Percentiles rank a stretch among this genome's conserved stretches.
Conservation (phyloP, 2,329 filamentous ascomycete species). For the Fusarium sp. region DNA sequence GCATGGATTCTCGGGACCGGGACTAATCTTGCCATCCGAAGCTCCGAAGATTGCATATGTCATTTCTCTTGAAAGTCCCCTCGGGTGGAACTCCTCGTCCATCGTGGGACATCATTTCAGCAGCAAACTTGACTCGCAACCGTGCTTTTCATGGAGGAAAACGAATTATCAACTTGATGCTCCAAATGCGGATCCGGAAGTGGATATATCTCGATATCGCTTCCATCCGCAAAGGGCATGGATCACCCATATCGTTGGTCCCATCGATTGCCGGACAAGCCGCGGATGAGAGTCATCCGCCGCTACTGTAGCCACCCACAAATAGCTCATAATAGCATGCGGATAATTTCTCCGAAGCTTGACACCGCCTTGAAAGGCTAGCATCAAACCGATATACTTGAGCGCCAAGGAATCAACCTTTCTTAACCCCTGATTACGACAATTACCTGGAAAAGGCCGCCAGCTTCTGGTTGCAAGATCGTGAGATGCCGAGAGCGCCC, state of each 20-base stretch:
- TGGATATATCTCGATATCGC: neutral
- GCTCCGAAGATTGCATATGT: neutral
- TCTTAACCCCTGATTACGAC: neutral
- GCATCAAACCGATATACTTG: neutral
- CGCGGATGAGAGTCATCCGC: neutral
- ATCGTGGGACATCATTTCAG: neutral
- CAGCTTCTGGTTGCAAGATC: neutral
- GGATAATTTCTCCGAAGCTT: neutral
- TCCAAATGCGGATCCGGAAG: neutral
- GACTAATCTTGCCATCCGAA: neutral
- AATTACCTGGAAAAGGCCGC: neutral
- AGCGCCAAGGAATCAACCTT: neutral
- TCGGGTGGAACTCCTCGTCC: neutral
- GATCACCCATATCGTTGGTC: neutral
- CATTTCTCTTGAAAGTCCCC: neutral
- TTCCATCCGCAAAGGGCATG: neutral
- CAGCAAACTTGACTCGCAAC: neutral
- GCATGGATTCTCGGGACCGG: neutral
- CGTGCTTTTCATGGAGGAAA: neutral
- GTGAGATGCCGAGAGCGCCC: neutral
- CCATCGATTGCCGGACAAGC: neutral
- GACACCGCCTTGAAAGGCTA: neutral
- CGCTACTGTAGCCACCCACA: neutral
- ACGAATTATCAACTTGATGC: neutral
- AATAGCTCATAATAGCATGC: neutral